Evolutionary conservation across 345 rosid genomes (phyloP), one percentile per base, ranked within the genome.

Genomic region (Linum usitatissimum): DNA sequence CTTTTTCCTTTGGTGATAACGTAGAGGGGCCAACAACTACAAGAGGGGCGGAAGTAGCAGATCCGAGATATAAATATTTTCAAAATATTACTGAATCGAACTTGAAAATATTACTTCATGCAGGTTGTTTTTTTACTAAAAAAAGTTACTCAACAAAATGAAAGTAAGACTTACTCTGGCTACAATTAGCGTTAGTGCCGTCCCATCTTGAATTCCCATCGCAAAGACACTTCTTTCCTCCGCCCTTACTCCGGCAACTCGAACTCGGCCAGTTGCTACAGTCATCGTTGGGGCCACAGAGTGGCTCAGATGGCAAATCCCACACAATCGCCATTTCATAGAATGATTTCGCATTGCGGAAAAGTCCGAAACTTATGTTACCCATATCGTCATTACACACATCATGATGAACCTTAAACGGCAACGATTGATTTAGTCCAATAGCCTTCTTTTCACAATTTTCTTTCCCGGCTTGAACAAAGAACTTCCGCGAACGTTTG

Each of bases 301-400:
- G 34, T 34, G 62, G 62, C 62, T 59, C 62, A 2, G 48, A 8
- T 31, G 62, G 62, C 38, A 12, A 15, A 39, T 59, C 38, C 62
- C 62, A 59, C 17, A 19, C 18, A 9, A 59, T 59, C 48, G n/a
- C 62, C 9, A 59, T 18, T 30, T 59, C 62, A n/a, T 59, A 64
- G 53, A 63, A 30, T 62, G 28, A 7, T 2, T 36, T 36, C 36
- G 13, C 49, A 8, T 14, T 13, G 14, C 12, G 10, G 49, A 42
- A 42, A 2, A 3, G 49, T 1, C 49, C 18, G 5, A 21, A 59
- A 38, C 55, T 59, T n/a, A 38, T 30, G 8, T 60, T 64, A 14
- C 28, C 64, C 30, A 8, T 58, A 18, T 79, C 76, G 51, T 63
- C 69, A 55, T 68, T 66, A 53, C 83, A 80, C 64, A 68, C 34